Conservation (phyloP, 768 basidiomycete genomes). For the Agaricus sinodeliciosus region DNA sequence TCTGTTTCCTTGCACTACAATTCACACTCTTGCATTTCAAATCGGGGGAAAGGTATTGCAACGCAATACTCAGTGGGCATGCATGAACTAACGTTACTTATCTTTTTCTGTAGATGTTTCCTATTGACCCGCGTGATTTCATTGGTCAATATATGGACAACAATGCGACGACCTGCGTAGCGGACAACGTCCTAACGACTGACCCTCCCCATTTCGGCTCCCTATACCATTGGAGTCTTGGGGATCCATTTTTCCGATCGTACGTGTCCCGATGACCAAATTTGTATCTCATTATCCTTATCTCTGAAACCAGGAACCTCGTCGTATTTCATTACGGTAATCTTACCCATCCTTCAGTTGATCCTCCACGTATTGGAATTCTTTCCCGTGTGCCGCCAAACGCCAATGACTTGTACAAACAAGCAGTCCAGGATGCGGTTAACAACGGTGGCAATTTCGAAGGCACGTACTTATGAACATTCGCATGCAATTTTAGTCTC, state of each 20-base stretch:
- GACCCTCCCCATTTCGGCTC: slow-evolving; percentile 49
- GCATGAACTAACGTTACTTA: neutral
- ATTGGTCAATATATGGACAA: slow-evolving; percentile 31
- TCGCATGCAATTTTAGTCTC: neutral
- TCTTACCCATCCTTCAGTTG: slow-evolving; percentile 56
- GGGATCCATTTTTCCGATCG: slow-evolving; percentile 69
- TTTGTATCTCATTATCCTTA: neutral
- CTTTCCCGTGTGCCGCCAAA: slow-evolving; percentile 55
- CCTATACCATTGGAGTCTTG: slow-evolving; percentile 66
- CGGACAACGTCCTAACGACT: slow-evolving; percentile 50
- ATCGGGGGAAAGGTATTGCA: slow-evolving; percentile 48
- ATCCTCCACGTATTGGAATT: slow-evolving; percentile 64
- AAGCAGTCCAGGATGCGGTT: slow-evolving; percentile 30
- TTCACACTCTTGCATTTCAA: slow-evolving; percentile 53
- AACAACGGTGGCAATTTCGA: slow-evolving; percentile 33
- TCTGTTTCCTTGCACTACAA: slow-evolving; percentile 40
- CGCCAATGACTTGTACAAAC: slow-evolving; percentile 30
- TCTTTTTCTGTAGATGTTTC: slow-evolving; percentile 36
- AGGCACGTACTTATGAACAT: slow-evolving; percentile 17
- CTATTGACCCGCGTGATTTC: slow-evolving; percentile 69
- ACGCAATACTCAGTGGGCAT: neutral
- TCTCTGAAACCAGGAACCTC: slow-evolving; percentile 35
- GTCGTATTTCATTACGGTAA: slow-evolving; percentile 70
- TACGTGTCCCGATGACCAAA: slow-evolving; percentile 25
- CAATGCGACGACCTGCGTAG: slow-evolving; percentile 38